Conservation (phyloP, 805 yeast genomes). For the Wickerhamiella sergipiensis region DNA sequence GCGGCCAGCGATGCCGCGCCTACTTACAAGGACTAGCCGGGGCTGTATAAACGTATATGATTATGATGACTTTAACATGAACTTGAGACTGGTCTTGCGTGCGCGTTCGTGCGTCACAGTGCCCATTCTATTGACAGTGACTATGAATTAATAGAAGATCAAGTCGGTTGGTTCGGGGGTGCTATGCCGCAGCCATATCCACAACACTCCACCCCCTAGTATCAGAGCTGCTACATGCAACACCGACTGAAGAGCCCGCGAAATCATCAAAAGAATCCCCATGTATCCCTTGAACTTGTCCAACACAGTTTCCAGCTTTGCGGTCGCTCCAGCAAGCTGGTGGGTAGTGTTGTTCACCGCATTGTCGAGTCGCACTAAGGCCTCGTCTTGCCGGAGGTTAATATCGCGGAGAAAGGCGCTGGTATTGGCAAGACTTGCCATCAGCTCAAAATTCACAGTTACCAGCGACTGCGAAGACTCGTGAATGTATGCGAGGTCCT, state of each 20-base stretch:
- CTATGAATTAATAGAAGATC: neutral
- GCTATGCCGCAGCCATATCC: neutral
- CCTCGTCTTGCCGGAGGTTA: neutral
- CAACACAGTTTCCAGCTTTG: conserved; percentile 6
- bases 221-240: neutral
- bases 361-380: neutral
- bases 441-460: neutral
- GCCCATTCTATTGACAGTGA: too few relatives aligned
- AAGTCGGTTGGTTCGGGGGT: neutral
- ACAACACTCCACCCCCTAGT: neutral
- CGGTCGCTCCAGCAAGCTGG: neutral
- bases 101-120: too few relatives aligned
- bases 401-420: neutral
- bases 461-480: neutral
- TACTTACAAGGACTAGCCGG: conserved; percentile 32
- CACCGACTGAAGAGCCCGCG: neutral
- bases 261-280: neutral
- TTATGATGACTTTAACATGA: neutral
- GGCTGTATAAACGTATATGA: neutral
- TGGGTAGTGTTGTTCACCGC: neutral
- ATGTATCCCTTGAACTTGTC: conserved; percentile 1
- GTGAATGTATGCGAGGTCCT: neutral
- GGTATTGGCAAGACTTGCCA: neutral
- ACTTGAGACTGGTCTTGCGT: too few relatives aligned
- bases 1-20: conserved; percentile 52